These are phyloP conservation scores for Cunninghamia lanceolata DNA, from an alignment of 75 land plant genomes.

Conservation along the genomic window DNA sequence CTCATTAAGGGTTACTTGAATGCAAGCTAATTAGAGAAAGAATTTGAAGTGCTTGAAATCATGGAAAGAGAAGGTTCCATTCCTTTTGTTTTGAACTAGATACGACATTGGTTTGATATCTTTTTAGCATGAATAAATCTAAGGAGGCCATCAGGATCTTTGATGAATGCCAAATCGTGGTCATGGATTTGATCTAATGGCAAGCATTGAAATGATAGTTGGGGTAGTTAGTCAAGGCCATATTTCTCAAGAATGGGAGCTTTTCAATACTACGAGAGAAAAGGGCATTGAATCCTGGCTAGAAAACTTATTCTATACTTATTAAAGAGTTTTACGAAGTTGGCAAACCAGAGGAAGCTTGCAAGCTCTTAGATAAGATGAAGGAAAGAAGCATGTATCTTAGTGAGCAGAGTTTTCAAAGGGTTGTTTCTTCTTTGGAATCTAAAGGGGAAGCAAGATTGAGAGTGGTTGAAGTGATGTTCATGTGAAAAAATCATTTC, in stretches of 20 bases:
- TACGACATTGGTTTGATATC: slow-evolving; percentile 47
- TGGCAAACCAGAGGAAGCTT: slow-evolving; percentile 31
- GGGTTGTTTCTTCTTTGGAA: slow-evolving; percentile 28
- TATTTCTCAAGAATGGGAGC: slow-evolving; percentile 34
- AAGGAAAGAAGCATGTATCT: slow-evolving; percentile 22
- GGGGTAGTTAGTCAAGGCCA: slow-evolving; percentile 32
- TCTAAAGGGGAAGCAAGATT: slow-evolving; percentile 30
- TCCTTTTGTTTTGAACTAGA: slow-evolving; percentile 42
- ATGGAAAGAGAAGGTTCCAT: slow-evolving; percentile 33
- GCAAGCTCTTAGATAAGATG: slow-evolving; percentile 42
- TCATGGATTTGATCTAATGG: slow-evolving; percentile 31
- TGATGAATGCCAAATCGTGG: slow-evolving; percentile 48
- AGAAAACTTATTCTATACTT: slow-evolving; percentile 34
- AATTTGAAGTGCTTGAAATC: slow-evolving; percentile 29
- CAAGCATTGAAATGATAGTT: slow-evolving; percentile 35
- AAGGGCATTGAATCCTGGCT: slow-evolving; percentile 26
- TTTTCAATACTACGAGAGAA: slow-evolving; percentile 30
- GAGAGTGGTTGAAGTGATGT: slow-evolving; percentile 16
- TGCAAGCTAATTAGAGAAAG: slow-evolving; percentile 23
- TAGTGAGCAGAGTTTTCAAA: slow-evolving; percentile 16
- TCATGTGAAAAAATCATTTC: neutral
- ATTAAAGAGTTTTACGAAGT: slow-evolving; percentile 45
- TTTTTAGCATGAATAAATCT: slow-evolving; percentile 39
- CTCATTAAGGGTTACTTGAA: slow-evolving; percentile 43
- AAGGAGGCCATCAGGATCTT: slow-evolving; percentile 45